Base-by-base conservation (phyloP, 257 asterid genomes). In the Capsicum pubescens region DNA sequence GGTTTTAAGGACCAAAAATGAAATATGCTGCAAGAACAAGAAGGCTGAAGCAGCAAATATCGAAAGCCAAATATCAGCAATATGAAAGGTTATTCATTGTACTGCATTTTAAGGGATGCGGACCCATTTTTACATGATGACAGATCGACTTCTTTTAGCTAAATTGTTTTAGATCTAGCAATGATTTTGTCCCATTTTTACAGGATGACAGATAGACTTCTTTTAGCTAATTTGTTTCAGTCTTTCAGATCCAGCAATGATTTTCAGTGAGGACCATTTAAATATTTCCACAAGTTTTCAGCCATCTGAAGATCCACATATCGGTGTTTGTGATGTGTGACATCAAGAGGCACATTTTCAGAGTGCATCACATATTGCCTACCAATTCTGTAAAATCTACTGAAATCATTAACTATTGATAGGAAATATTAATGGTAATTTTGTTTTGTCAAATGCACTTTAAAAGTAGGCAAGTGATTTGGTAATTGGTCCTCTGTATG, bases 1-100 rank as follows among this genome's bases (percentile, higher is more conserved):
- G 63, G 61, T 52, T 21, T 12, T 7, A 21, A 76, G 13, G 61
- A 76, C 61, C 61, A 76, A 52, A 19, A 50, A 50, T 21, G 81
- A 76, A 19, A 76, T 52, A 50, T 19, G 46, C 81, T 76, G 19
- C 81, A 74, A 72, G 80, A 48, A 72, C 17, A 72, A 48, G 60
- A 46, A n/a, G 58, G 58, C 10, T 44, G 80, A 72, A 72, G 42
- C 36, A 19, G 11, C 59, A 72, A 72, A 19, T 72, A 42, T 10
- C 80, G 11, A 19, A 58, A 46, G 19, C 59, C 59, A 72, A 72
- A 71, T 46, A n/a, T 72, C 59, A 48, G 7, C 16, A 72, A 46
- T 48, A 46, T 46, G 11, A 44, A n/a, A 72, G 80, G 80, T 11
- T 46, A 72, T 72, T 72, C 80, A 48, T 72, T 32, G 48, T 71